Percentiles rank a stretch among this genome's conserved stretches.
Evolutionary conservation across 306 rosid genomes (phyloP).

Genomic region (Prinsepia uniflora): DNA sequence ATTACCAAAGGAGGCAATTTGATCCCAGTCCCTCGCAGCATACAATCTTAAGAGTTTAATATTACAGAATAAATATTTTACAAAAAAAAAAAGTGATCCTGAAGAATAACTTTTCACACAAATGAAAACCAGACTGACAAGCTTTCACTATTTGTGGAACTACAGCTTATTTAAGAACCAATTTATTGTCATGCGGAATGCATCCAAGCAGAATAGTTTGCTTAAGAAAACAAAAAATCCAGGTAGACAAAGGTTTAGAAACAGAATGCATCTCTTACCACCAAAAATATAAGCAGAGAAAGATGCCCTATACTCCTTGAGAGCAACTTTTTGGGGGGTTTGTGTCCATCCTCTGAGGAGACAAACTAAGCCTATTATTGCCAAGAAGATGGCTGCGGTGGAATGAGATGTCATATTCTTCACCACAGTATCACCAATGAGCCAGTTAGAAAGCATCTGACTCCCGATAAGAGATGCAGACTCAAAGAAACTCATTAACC

Average conservation of each 20-base stretch:
- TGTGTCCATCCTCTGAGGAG: constrained; percentile 62
- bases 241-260: background rate
- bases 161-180: background rate
- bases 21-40: too few species aligned
- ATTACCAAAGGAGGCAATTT: background rate
- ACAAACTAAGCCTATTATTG: constrained; percentile 49
- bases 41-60: too few species aligned
- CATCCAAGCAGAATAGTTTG: background rate
- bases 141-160: background rate
- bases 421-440: constrained; percentile 45
- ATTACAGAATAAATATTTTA: too few species aligned
- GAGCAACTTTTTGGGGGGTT: constrained; percentile 41
- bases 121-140: too few species aligned
- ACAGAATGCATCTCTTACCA: constrained; percentile 43
- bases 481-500: constrained; percentile 90
- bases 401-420: constrained; percentile 45
- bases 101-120: background rate
- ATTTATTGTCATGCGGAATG: background rate
- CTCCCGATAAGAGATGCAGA: constrained; percentile 71
- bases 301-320: constrained; percentile 67
- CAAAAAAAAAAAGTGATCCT: background rate
- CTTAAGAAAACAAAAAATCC: background rate
- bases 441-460: constrained; percentile 86
- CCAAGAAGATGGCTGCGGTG: constrained; percentile 54
- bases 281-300: constrained; percentile 57